These are phyloP conservation scores for Pythium dissimile DNA, from an alignment of 352 stramenopile genomes.

Conservation along the genomic window DNA sequence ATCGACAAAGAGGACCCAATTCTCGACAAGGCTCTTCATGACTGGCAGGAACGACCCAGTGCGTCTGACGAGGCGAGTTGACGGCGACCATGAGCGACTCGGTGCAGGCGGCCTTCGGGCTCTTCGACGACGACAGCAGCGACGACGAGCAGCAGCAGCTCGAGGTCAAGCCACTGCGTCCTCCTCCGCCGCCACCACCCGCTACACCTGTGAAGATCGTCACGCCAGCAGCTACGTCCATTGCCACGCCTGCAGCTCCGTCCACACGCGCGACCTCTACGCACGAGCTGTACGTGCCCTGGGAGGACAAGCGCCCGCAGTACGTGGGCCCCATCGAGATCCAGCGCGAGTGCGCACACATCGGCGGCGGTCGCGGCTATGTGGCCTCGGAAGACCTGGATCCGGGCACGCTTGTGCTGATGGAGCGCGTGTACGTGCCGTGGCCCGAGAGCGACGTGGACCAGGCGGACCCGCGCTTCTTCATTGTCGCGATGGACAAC, in stretches of 20 bases:
- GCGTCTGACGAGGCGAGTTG: too few species aligned
- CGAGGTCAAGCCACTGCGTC: slow-evolving; percentile 4
- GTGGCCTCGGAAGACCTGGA: slow-evolving; percentile 73
- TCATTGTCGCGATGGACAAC: slow-evolving; percentile 85
- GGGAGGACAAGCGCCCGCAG: slow-evolving; percentile 76
- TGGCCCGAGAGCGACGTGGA: slow-evolving; percentile 85
- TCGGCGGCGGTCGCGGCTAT: slow-evolving; percentile 88
- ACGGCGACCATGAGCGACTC: slow-evolving; percentile 34
- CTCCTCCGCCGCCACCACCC: neutral
- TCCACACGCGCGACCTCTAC: slow-evolving; percentile 9
- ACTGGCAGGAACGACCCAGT: too few species aligned
- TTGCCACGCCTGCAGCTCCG: slow-evolving; percentile 5
- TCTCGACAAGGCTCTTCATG: slow-evolving; percentile 13
- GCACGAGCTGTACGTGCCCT: slow-evolving; percentile 52
- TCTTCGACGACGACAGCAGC: slow-evolving; percentile 83
- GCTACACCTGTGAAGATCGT: slow-evolving; percentile 13
- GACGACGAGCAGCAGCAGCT: slow-evolving; percentile 35
- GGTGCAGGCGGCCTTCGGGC: slow-evolving; percentile 67
- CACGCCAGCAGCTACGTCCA: neutral
- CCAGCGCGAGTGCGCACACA: slow-evolving; percentile 37
- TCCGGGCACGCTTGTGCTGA: slow-evolving; percentile 86
- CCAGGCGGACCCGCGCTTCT: slow-evolving; percentile 72
- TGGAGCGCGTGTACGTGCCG: slow-evolving; percentile 88
- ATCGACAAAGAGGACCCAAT: slow-evolving; percentile 5
- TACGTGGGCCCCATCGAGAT: slow-evolving; percentile 82